Conservation (phyloP, 1,139 yeast genomes). For the Pneumocystis wakefieldiae region DNA sequence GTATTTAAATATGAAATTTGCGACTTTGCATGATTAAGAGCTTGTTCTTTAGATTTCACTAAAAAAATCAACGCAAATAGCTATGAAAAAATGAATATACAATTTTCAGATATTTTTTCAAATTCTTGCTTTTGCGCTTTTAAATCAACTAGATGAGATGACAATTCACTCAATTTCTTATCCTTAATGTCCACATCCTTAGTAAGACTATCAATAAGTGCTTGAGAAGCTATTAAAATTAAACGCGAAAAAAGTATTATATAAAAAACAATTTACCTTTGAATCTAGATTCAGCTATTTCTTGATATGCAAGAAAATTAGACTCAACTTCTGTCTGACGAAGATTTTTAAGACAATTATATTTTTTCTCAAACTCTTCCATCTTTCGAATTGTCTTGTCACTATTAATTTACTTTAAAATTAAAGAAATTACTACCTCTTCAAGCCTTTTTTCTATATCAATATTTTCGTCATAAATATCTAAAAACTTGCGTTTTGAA, state of each 20-base stretch:
- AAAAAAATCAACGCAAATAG: background rate
- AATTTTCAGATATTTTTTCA: background rate
- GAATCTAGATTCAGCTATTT: background rate
- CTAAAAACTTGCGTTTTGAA: conserved; percentile 5
- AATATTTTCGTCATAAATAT: background rate
- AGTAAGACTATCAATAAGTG: background rate
- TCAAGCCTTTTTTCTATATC: background rate
- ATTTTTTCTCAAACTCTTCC: background rate
- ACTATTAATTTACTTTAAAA: background rate
- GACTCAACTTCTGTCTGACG: conserved; percentile 1
- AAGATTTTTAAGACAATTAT: background rate
- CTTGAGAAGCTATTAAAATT: background rate
- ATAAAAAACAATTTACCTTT: background rate
- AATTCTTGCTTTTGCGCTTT: background rate
- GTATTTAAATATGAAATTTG: background rate
- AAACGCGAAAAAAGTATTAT: background rate
- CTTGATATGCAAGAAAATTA: background rate
- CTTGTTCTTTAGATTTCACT: background rate
- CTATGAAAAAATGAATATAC: background rate
- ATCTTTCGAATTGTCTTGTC: background rate
- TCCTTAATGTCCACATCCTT: background rate
- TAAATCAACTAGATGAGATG: background rate
- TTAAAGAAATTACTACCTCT: background rate
- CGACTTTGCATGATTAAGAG: background rate
- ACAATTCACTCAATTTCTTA: background rate